Evolutionary conservation across 2,329 filamentous ascomycete genomes (phyloP).

Genomic region (Ascosphaera pollenicola): DNA sequence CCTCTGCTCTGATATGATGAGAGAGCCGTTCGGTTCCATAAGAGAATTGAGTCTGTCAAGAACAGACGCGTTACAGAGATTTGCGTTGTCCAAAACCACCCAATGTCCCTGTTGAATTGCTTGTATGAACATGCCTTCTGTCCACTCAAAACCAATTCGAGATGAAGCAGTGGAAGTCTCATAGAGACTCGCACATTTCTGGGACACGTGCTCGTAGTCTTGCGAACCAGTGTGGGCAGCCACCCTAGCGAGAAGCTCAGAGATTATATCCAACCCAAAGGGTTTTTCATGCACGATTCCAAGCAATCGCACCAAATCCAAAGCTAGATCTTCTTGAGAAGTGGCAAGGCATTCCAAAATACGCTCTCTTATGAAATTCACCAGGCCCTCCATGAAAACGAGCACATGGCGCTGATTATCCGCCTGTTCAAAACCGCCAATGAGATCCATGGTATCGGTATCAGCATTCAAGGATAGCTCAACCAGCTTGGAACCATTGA

Average conservation of each 20-base stretch:
- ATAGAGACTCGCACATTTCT: constrained; percentile 28
- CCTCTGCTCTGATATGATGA: constrained; percentile 88
- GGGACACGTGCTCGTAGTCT: too few relatives aligned
- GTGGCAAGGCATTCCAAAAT: constrained; percentile 12
- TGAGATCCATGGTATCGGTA: constrained; percentile 89
- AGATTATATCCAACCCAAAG: constrained; percentile 12
- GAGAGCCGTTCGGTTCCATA: constrained; percentile 66
- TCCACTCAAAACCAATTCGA: constrained; percentile 80
- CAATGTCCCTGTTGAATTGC: constrained; percentile 71
- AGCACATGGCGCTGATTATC: constrained; percentile 57
- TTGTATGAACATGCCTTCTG: constrained; percentile 77
- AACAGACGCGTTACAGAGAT: constrained; percentile 86
- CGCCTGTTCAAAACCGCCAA: constrained; percentile 89
- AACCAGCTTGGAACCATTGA: constrained; percentile 52
- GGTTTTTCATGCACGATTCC: constrained; percentile 11
- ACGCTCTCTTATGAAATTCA: constrained; percentile 27
- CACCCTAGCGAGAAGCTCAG: constrained; percentile 12
- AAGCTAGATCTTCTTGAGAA: constrained; percentile 7
- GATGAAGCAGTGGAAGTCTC: constrained; percentile 34
- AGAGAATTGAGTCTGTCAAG: constrained; percentile 86
- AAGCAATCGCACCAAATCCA: constrained; percentile 13
- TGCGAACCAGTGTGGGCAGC: too few relatives aligned
- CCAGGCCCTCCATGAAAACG: constrained; percentile 32
- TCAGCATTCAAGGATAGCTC: constrained; percentile 85
- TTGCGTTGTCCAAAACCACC: constrained; percentile 92